Evolutionary conservation across 805 yeast genomes (phyloP), one percentile per base, ranked within the genome.

Genomic region (Candida coleopterorum): DNA sequence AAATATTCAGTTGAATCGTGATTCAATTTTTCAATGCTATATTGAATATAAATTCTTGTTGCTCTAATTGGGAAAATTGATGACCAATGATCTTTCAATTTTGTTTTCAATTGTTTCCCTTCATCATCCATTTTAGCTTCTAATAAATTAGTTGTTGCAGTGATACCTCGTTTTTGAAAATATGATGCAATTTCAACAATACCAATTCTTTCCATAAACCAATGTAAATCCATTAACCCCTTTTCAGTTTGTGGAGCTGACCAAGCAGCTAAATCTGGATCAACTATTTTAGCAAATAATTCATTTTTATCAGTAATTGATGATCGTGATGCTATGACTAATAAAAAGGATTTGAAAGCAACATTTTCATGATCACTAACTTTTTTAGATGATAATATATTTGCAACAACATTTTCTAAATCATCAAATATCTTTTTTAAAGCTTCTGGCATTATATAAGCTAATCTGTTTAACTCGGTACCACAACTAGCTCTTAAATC

Each of bases 181-280:
- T 93, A 93, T 41, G 83, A 83, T 0, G 97, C 95, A 52, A 93
- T 94, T 54, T 80, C 79, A 3, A 88, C 97, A 38, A 93, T 86
- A 2, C 98, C 98, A 35, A 94, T 73, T 49, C 97, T 74, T 60
- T 89, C 97, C 97, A 93, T 90, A 49, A 93, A 93, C 97, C 97
- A 93, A 42, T 87, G 96, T 30, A 94, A 69, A 53, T 90, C 95
- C 52, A 81, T 68, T 20, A 93, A 64, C 0, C 97, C 97, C 52
- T 87, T 87, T 44, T 86, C 88, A 0, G 97, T 90, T 9, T 77
- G 80, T 15, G 88, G 90, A 31, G 89, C 88, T 0, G 90, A 81
- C 99, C 99, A 93, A 0, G 96, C 89, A 9, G 74, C 63, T 33
- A 94, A 66, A 46, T 93, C 97, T 0, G 96, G 95, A 55, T 93